These are phyloP conservation scores for Macrophomina tecta DNA, from an alignment of 2,329 filamentous ascomycete species.

Conservation along the genomic window DNA sequence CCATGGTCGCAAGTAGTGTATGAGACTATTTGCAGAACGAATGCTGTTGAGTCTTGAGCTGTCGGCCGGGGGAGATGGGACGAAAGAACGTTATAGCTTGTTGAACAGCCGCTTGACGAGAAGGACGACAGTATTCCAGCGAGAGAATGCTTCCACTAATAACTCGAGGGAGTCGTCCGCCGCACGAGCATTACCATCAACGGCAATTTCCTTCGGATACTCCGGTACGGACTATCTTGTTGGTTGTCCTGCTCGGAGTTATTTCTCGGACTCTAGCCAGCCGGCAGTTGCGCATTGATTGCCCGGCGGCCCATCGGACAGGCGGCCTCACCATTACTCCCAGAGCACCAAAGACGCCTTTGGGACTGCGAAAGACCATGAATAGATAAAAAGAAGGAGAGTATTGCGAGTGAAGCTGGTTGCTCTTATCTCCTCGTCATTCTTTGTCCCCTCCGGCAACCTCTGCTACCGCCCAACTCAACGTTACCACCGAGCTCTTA, in stretches of 20 bases:
- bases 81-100: background rate
- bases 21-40: background rate
- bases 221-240: constrained; percentile 1
- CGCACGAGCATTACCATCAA: no score
- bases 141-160: no score
- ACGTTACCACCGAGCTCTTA: background rate
- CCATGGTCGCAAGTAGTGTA: background rate
- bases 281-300: background rate
- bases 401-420: no score
- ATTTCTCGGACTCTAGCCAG: background rate
- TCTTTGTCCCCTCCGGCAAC: background rate
- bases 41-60: background rate
- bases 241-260: background rate
- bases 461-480: background rate
- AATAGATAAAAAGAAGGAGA: no score
- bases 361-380: no score
- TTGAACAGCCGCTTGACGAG: background rate
- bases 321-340: background rate
- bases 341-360: background rate
- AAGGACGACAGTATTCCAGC: no score
- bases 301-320: background rate
- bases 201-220: background rate
- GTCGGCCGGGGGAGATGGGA: background rate
- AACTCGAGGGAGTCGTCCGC: no score
- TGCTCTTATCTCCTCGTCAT: background rate